phyloP scores from a whole-genome alignment of 2,329 filamentous ascomycete genomes.

The Sporothrix protearum region DNA sequence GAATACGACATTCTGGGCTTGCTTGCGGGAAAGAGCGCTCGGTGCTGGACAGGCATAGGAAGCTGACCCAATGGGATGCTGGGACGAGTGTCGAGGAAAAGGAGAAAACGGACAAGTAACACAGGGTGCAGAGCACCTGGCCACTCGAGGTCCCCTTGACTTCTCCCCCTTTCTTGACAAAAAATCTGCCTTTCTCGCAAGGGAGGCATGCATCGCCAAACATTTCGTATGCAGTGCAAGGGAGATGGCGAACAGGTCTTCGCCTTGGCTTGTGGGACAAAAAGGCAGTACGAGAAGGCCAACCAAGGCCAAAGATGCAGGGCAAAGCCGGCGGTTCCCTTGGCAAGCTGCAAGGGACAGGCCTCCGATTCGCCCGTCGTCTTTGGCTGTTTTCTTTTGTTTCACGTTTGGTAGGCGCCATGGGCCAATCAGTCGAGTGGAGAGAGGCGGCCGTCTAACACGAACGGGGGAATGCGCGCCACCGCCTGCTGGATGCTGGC shows the following conservation, averaged over 20 bases:
- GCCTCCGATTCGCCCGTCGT: slow-evolving; percentile 18
- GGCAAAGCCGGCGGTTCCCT: slow-evolving; percentile 2
- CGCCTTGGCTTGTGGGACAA: background rate
- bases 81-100: background rate
- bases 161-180: background rate
- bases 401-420: slow-evolving; percentile 19
- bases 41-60: background rate
- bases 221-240: slow-evolving; percentile 9
- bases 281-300: background rate
- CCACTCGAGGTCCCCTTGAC: background rate
- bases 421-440: slow-evolving; percentile 17
- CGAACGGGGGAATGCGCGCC: background rate
- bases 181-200: background rate
- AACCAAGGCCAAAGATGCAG: slow-evolving; percentile 8
- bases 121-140: slow-evolving; percentile 6
- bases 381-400: slow-evolving; percentile 19
- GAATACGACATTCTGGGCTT: slow-evolving; percentile 1
- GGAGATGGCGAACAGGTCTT: background rate
- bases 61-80: background rate
- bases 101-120: background rate
- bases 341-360: slow-evolving; percentile 22
- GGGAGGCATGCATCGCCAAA: background rate
- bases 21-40: background rate
- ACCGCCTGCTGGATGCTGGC: background rate
- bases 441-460: slow-evolving; percentile 7